These are phyloP conservation scores for carrot (Daucus carota) DNA, from an alignment of 129 eudicot genomes.

Conservation along the genomic window DH1_v3.0 NC_030384.2:45355501-45356000, in stretches of 20 bases:
- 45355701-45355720: not conserved
- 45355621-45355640: too few species aligned
- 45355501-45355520: not conserved
- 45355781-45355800: too few species aligned
- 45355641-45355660: too few species aligned
- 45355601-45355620: not conserved
- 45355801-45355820: constrained; percentile 59
- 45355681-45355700: not conserved
- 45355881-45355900: constrained; percentile 68
- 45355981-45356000: constrained; percentile 1
- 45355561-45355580: too few species aligned
- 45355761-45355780: constrained; percentile 29
- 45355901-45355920: constrained; percentile 90
- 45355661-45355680: not conserved
- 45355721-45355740: not conserved
- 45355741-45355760: not conserved
- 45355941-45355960: not conserved
- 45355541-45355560: not conserved
- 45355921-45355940: constrained; percentile 88
- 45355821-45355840: constrained; percentile 95
- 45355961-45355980: not conserved
- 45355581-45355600: too few species aligned
- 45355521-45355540: too few species aligned
- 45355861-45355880: too few species aligned
- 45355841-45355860: constrained; percentile 61